Conservation (phyloP, 78 protist genomes). For the Dictyostelium discoideum region dicty_2.7 NC_007089.4:3540501-3541000, state of each 20-base stretch:
- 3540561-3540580: neutral
- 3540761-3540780: neutral
- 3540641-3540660: neutral
- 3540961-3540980: neutral
- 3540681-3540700: conserved; percentile 53
- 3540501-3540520: neutral
- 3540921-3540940: conserved; percentile 10
- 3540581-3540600: neutral
- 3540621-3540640: neutral
- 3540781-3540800: neutral
- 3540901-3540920: neutral
- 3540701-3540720: conserved; percentile 56
- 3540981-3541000: neutral
- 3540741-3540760: neutral
- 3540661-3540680: conserved; percentile 29
- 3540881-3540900: neutral
- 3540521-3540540: neutral
- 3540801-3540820: neutral
- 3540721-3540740: conserved; percentile 1
- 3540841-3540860: conserved; percentile 9
- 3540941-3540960: neutral
- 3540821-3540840: neutral
- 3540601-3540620: neutral
- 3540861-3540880: conserved; percentile 24
- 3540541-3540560: neutral